Evolutionary conservation across 805 yeast species (phyloP), one percentile per base, ranked within the genome.

Genomic region (Teunomyces tritomae): DNA sequence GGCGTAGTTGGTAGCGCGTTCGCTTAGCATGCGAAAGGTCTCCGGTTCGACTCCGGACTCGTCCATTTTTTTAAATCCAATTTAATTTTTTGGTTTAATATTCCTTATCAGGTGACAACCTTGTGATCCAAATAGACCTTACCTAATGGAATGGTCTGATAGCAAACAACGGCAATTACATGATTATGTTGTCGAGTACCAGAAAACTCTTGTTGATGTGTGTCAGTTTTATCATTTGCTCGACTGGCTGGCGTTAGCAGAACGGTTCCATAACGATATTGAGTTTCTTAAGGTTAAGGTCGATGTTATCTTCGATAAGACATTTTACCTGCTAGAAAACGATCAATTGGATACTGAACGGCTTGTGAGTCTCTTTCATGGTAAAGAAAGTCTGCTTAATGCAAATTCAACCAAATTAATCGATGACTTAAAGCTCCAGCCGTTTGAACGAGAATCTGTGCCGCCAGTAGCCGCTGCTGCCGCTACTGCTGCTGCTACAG

Each of bases 1-100:
- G 74, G 75, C 75, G 75, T 64, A 70, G 75, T 70, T 70, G 74
- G 74, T 70, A 70, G 74, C 74, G 74, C 74, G 74, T 69, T 68
- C 74, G 65, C 74, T 70, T 70, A 67, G 74, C 74, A 70, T 70
- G 76, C 67, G 74, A 69, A 70, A 70, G 74, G 76, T 70, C 76
- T 68, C 72, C 68, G 74, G 74, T 70, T 65, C 71, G 70, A 65
- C 65, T 65, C 70, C 68, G 63, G 67, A 62, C 69, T 65, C 71
- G 71, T 65, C 71, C 71, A 65, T 57, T 16, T 14, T 4, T 5
- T n/a, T n/a, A n/a, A n/a, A n/a, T n/a, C n/a, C n/a, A n/a, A n/a
- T n/a, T n/a, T n/a, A n/a, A n/a, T 16, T 36, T 5, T 35, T 3
- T 36, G 24, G 10, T 14, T 20, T 20, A 20, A 20, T 5, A 20